A percentile compares a stretch with the other conserved stretches of the same genome.
phyloP scores from a whole-genome alignment of 257 asterid species.

The Rauvolfia tetraphylla region DNA sequence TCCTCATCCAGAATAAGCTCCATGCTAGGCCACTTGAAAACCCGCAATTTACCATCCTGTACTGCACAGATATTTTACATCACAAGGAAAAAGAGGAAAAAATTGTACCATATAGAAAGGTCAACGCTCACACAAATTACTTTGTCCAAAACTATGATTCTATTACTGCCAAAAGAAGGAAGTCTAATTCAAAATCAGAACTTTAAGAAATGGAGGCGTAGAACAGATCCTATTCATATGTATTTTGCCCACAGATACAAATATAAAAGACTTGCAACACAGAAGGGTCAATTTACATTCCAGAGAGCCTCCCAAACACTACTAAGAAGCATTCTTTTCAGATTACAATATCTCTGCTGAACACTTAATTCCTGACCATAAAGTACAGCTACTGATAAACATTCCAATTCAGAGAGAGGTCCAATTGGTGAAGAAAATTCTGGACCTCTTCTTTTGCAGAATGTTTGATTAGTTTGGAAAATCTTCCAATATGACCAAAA shows the following conservation, averaged over 20 bases:
- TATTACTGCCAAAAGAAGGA: neutral
- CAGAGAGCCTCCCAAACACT: too few species aligned
- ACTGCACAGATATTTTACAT: conserved; percentile 33
- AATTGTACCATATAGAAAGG: conserved; percentile 18
- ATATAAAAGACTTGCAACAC: neutral
- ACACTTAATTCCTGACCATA: too few species aligned
- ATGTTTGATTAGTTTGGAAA: neutral
- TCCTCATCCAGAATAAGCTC: conserved; percentile 56
- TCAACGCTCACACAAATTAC: neutral
- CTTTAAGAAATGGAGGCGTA: neutral
- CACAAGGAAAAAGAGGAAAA: conserved; percentile 13
- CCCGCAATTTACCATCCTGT: conserved; percentile 95
- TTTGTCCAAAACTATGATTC: neutral
- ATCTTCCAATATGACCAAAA: neutral
- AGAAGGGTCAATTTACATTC: neutral
- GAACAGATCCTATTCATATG: neutral
- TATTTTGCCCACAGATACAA: neutral
- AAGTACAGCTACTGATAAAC: neutral
- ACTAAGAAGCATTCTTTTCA: too few species aligned
- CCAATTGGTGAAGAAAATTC: neutral
- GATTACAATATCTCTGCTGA: too few species aligned
- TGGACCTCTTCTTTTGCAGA: neutral
- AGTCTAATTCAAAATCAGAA: neutral
- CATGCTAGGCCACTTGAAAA: conserved; percentile 91
- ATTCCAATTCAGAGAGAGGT: neutral